Evolutionary conservation across 495 filamentous ascomycete genomes (phyloP).

Genomic region (Penicillium malachiteum): DNA sequence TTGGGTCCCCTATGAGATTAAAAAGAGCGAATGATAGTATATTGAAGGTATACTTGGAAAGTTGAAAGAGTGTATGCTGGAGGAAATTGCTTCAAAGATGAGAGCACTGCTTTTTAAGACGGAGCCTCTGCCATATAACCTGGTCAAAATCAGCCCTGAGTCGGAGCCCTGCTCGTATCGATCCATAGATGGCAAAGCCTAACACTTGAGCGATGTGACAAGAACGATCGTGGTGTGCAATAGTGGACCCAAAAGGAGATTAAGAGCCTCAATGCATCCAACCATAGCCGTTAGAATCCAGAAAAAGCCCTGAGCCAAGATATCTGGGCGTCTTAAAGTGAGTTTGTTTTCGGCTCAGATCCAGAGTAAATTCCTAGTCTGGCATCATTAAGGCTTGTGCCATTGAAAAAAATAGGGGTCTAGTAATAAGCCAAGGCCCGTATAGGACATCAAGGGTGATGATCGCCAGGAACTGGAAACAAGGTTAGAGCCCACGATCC

Average conservation of each 20-base stretch:
- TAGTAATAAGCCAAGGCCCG: not conserved
- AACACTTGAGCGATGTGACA: not conserved
- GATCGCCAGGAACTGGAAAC: not conserved
- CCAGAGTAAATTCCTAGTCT: not conserved
- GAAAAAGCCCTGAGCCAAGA: not conserved
- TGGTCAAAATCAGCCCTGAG: not conserved
- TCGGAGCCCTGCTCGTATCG: not conserved
- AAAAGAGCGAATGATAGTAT: not conserved
- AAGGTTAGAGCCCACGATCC: not conserved
- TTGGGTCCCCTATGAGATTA: not conserved
- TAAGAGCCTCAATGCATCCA: not conserved
- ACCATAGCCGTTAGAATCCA: not conserved
- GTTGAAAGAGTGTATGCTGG: not conserved
- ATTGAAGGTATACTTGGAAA: not conserved
- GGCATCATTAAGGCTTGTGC: not conserved
- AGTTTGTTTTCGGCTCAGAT: not conserved
- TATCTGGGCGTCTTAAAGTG: not conserved
- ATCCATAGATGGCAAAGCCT: not conserved
- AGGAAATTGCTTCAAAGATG: not conserved
- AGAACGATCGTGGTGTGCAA: not conserved
- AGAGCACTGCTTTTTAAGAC: not conserved
- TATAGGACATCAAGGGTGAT: not conserved
- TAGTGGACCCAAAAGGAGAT: not conserved
- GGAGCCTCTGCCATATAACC: not conserved
- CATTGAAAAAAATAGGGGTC: not conserved